Evolutionary conservation across 257 asterid species (phyloP).

Genomic region (Solanum chiquidenum): DNA sequence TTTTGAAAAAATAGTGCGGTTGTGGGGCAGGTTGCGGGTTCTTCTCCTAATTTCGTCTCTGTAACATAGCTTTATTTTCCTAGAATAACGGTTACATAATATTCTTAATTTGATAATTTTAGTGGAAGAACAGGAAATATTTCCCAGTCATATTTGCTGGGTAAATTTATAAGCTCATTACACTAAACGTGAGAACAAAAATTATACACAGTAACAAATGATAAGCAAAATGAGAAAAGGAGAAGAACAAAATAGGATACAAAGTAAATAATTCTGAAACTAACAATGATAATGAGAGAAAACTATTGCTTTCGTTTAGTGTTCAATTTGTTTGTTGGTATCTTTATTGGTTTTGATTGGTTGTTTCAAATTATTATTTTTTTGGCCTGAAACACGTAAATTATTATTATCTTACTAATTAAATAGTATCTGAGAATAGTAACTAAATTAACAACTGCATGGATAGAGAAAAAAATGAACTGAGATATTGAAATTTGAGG

Average conservation of each 20-base stretch:
- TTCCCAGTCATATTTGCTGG: neutral
- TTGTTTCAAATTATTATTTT: neutral
- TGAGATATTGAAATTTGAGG: neutral
- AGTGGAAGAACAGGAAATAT: neutral
- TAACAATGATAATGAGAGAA: neutral
- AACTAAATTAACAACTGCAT: neutral
- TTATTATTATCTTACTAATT: neutral
- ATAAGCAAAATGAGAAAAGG: neutral
- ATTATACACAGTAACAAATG: neutral
- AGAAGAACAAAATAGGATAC: neutral
- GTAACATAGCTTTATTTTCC: neutral
- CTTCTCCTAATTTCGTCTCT: neutral
- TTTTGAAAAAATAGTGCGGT: neutral
- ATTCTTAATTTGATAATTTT: neutral
- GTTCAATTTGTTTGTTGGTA: neutral
- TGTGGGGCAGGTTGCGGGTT: neutral
- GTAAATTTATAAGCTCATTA: neutral
- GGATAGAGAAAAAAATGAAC: neutral
- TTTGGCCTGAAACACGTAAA: neutral
- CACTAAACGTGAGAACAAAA: neutral
- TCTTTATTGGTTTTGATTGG: neutral
- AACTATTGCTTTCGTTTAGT: neutral
- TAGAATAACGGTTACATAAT: neutral
- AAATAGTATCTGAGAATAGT: neutral
- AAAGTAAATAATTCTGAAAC: neutral